Conservation (phyloP, 352 stramenopile species). For the Aphanomyces stellatus region DNA sequence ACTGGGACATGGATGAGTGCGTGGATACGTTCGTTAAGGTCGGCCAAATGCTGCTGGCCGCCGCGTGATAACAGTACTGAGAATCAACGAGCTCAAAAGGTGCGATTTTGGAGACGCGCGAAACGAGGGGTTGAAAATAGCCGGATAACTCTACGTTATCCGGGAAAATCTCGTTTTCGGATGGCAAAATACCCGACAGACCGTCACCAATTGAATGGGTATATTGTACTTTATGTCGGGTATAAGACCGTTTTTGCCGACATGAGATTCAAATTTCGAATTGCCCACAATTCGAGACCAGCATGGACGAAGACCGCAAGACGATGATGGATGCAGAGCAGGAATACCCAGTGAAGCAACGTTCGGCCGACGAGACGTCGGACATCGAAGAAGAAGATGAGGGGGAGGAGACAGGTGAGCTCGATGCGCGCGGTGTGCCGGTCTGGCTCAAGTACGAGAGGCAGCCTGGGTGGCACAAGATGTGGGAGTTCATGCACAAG, state of each 20-base stretch:
- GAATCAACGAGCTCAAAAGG: neutral
- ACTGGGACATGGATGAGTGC: neutral
- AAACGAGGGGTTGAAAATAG: neutral
- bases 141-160: neutral
- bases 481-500: constrained; percentile 14
- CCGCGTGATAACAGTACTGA: neutral
- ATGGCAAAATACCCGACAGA: no score
- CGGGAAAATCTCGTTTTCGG: no score
- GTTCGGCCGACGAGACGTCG: neutral
- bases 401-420: neutral
- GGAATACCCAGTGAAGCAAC: neutral
- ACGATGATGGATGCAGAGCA: neutral
- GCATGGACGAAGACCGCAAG: neutral
- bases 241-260: no score
- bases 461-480: constrained; percentile 4
- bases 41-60: neutral
- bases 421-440: neutral
- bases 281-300: neutral
- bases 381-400: constrained; percentile 11
- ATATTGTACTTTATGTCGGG: neutral
- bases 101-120: no score
- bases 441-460: constrained; percentile 3
- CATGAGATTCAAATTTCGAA: constrained; percentile 10
- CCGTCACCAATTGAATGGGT: neutral
- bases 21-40: neutral